A percentile compares a stretch with the other conserved stretches of the same genome.
Conservation (phyloP, 129 eudicot species). For the Apium graveolens region DNA sequence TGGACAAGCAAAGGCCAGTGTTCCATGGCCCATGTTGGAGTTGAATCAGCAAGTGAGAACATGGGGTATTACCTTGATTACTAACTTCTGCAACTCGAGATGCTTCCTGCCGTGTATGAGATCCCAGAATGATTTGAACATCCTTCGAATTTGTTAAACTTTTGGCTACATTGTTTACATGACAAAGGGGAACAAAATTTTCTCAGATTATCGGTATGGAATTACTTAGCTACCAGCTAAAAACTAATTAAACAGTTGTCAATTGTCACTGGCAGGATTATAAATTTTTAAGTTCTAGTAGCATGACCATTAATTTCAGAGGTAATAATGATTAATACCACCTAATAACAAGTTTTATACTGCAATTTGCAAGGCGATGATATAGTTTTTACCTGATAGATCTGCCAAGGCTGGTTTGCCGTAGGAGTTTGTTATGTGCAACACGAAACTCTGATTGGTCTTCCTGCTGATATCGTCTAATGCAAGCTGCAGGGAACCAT, state of each 20-base stretch:
- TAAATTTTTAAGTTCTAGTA: no score
- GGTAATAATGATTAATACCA: no score
- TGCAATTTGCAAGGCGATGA: neutral
- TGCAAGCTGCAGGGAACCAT: slow-evolving; percentile 47
- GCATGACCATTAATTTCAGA: no score
- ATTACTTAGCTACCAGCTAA: neutral
- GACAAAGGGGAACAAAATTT: neutral
- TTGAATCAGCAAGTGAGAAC: slow-evolving; percentile 36
- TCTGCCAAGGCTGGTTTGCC: slow-evolving; percentile 32
- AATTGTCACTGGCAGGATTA: no score
- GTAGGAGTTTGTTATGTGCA: slow-evolving; percentile 19
- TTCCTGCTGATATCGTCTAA: slow-evolving; percentile 28
- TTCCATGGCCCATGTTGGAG: slow-evolving; percentile 33
- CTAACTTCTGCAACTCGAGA: slow-evolving; percentile 34
- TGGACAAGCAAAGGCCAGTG: slow-evolving; percentile 43
- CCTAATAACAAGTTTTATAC: neutral
- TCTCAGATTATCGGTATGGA: neutral
- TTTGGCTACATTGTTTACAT: slow-evolving; percentile 32
- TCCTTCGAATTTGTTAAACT: slow-evolving; percentile 22
- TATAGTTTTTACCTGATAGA: slow-evolving; percentile 31
- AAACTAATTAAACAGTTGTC: neutral
- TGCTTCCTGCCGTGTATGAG: slow-evolving; percentile 41
- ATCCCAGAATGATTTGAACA: slow-evolving; percentile 45
- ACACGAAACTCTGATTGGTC: slow-evolving; percentile 12
- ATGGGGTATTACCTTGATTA: slow-evolving; percentile 27